Evolutionary conservation across 202 grass and related monocot species (phyloP).

Genomic region (Miscanthus sacchariflorus): DNA sequence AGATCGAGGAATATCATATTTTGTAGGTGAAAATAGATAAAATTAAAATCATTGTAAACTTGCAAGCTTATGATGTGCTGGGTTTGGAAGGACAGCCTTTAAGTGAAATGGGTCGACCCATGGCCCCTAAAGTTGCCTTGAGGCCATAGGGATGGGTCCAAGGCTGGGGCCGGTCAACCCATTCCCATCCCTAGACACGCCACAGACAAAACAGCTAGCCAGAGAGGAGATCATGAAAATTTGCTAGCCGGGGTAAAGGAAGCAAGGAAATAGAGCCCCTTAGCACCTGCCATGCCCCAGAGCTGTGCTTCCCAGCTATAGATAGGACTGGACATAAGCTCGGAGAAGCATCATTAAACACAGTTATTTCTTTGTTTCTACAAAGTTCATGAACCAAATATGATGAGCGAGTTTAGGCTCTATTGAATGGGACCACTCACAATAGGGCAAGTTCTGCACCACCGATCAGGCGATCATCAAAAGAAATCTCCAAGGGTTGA

Average conservation of each 20-base stretch:
- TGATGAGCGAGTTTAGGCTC: background rate
- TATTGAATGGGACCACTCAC: background rate
- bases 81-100: background rate
- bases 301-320: background rate
- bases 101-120: background rate
- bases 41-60: background rate
- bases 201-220: background rate
- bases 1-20: background rate
- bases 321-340: background rate
- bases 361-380: background rate
- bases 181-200: background rate
- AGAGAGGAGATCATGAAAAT: background rate
- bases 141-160: background rate
- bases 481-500: background rate
- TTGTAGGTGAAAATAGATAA: background rate
- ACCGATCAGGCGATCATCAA: background rate
- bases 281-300: background rate
- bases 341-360: background rate
- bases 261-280: background rate
- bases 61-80: background rate
- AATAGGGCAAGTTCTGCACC: background rate
- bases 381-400: background rate
- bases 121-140: background rate
- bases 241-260: background rate
- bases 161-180: background rate